Percentiles rank a stretch among this genome's conserved stretches.
Conservation (phyloP, 2,329 filamentous ascomycete genomes). For the Tricladium varicosporioides region DNA sequence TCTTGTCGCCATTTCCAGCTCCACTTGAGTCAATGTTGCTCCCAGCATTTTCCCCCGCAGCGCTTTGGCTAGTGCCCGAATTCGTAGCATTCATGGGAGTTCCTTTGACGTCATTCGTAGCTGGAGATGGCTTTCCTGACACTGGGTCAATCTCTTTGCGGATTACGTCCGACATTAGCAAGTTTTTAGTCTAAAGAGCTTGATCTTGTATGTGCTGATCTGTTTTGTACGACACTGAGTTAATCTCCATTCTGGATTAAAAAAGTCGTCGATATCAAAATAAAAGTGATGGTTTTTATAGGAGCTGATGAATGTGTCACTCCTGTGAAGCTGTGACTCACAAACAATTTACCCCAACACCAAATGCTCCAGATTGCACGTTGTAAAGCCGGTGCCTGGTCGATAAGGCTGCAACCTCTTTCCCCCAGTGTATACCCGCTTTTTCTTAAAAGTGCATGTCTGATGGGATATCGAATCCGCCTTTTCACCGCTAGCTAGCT, state of each 20-base stretch:
- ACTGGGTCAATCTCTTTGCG: conserved; percentile 33
- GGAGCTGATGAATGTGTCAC: no score
- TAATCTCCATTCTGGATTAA: conserved; percentile 54
- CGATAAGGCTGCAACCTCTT: no score
- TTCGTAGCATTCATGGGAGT: conserved; percentile 28
- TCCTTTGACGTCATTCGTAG: conserved; percentile 31
- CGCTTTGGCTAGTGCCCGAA: conserved; percentile 27
- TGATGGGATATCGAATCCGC: conserved; percentile 2
- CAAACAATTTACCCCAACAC: no score
- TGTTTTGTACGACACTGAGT: conserved; percentile 45
- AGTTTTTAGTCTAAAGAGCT: conserved; percentile 3
- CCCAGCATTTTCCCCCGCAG: conserved; percentile 30
- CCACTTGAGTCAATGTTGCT: conserved; percentile 26
- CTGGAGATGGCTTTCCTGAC: conserved; percentile 27
- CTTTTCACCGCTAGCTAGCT: no score
- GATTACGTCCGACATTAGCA: conserved; percentile 20
- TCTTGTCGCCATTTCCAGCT: conserved; percentile 39
- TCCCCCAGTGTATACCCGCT: no score
- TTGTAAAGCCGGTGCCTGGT: no score
- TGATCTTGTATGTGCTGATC: conserved; percentile 34
- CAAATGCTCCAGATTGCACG: no score
- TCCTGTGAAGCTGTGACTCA: no score
- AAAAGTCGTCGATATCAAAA: conserved; percentile 39
- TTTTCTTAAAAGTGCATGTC: no score
- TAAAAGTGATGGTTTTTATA: conserved; percentile 33